Conservation (phyloP, 1,139 yeast genomes). For the Eremothecium coryli region DNA sequence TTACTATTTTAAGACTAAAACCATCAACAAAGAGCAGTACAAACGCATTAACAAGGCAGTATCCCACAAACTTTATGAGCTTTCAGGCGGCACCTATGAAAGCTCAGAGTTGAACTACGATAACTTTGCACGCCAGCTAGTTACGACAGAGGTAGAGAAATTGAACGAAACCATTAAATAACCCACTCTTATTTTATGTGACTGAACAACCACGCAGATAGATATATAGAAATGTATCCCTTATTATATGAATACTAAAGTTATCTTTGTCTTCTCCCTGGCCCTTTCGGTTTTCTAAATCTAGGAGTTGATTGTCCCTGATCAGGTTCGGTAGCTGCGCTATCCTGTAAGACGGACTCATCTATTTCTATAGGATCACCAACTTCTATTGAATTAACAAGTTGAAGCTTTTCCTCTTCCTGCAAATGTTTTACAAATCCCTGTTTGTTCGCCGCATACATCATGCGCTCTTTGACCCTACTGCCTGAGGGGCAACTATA, state of each 20-base stretch:
- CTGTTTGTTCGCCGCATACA: constrained; percentile 76
- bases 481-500: constrained; percentile 89
- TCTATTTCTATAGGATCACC: constrained; percentile 66
- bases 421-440: constrained; percentile 51
- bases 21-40: constrained; percentile 39
- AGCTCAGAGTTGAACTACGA: constrained; percentile 18
- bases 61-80: constrained; percentile 34
- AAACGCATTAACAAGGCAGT: constrained; percentile 38
- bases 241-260: too few species aligned
- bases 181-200: too few species aligned
- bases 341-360: constrained; percentile 24
- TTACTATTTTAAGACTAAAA: constrained; percentile 33
- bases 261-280: constrained; percentile 29
- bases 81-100: constrained; percentile 21
- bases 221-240: too few species aligned
- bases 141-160: constrained; percentile 5
- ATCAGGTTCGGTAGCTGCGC: constrained; percentile 8
- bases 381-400: constrained; percentile 46
- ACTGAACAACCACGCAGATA: too few species aligned
- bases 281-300: constrained; percentile 50
- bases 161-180: too few species aligned
- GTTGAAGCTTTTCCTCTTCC: constrained; percentile 29
- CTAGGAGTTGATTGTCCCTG: constrained; percentile 16
- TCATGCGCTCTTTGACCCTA: constrained; percentile 83
- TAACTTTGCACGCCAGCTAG: constrained; percentile 10